A percentile compares a stretch with the other conserved stretches of the same genome.
phyloP scores from a whole-genome alignment of 1,284 basidiomycete genomes.

The Psilocybe mexicana region DNA sequence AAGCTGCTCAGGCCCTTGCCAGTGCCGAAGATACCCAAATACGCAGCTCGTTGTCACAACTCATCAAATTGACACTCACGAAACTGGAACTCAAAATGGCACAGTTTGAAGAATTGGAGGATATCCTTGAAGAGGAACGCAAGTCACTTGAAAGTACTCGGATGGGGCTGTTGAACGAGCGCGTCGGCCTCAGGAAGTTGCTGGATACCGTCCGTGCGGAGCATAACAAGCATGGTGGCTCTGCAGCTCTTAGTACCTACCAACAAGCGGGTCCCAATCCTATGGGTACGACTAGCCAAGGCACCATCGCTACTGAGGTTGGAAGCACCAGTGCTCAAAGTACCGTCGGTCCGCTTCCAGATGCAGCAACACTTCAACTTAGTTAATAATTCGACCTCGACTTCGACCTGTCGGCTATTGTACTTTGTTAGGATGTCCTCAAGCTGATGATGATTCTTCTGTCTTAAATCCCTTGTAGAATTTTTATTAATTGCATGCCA shows the following conservation, averaged over 20 bases:
- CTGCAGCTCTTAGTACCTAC: conserved; percentile 18
- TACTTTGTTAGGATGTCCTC: neutral
- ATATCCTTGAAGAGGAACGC: conserved; percentile 85
- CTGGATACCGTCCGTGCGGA: conserved; percentile 65
- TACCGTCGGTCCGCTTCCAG: conserved; percentile 44
- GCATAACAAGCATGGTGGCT: conserved; percentile 51
- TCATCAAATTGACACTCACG: conserved; percentile 89
- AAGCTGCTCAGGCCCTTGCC: conserved; percentile 82
- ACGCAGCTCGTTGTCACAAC: conserved; percentile 75
- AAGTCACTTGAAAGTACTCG: conserved; percentile 72
- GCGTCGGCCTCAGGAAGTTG: conserved; percentile 63
- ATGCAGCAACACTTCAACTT: conserved; percentile 48
- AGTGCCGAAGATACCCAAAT: conserved; percentile 86
- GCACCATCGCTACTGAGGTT: conserved; percentile 54
- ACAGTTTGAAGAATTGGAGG: conserved; percentile 91
- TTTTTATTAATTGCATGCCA: neutral
- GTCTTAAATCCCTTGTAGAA: neutral
- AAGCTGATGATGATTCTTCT: neutral
- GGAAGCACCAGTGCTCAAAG: conserved; percentile 38
- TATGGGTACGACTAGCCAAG: conserved; percentile 57
- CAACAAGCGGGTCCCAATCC: conserved; percentile 34
- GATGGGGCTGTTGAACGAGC: conserved; percentile 65
- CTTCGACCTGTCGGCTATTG: neutral
- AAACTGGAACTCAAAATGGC: conserved; percentile 94
- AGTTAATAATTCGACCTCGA: conserved; percentile 29